These are phyloP conservation scores for Hypomyces perniciosus DNA, from an alignment of 2,329 filamentous ascomycete species.

Conservation along the genomic window DNA sequence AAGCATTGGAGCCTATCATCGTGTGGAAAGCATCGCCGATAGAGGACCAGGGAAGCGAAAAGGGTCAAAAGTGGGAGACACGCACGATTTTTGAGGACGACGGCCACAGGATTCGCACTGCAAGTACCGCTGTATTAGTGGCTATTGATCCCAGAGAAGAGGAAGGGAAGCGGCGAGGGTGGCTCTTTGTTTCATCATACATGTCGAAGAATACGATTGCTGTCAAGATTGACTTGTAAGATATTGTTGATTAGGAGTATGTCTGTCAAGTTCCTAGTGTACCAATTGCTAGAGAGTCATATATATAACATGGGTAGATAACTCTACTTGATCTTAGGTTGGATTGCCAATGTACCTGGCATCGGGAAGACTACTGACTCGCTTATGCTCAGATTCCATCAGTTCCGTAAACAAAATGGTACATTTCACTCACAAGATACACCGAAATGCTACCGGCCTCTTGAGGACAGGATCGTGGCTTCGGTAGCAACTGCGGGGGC, in stretches of 20 bases:
- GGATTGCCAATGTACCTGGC: slow-evolving; percentile 50
- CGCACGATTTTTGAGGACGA: slow-evolving; percentile 54
- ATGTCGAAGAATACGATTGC: slow-evolving; percentile 43
- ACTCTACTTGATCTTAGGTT: slow-evolving; percentile 14
- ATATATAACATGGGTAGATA: no score
- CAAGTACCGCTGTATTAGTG: slow-evolving; percentile 48
- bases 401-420: slow-evolving; percentile 28
- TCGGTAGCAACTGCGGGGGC: slow-evolving; percentile 19
- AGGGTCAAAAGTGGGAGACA: slow-evolving; percentile 32
- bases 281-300: background rate
- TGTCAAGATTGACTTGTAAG: slow-evolving; percentile 44
- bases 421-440: slow-evolving; percentile 27
- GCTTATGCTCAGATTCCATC: slow-evolving; percentile 38
- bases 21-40: slow-evolving; percentile 36
- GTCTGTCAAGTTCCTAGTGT: background rate
- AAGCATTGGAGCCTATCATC: slow-evolving; percentile 36
- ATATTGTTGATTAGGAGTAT: background rate
- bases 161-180: slow-evolving; percentile 41
- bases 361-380: slow-evolving; percentile 44
- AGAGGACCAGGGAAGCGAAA: slow-evolving; percentile 8
- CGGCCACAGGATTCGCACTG: slow-evolving; percentile 41
- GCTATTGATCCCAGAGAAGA: slow-evolving; percentile 42
- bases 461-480: slow-evolving; percentile 17
- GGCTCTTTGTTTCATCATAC: slow-evolving; percentile 55
- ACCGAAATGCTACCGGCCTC: slow-evolving; percentile 36